phyloP scores from a whole-genome alignment of 345 rosid genomes.

The Jatropha curcas region DNA sequence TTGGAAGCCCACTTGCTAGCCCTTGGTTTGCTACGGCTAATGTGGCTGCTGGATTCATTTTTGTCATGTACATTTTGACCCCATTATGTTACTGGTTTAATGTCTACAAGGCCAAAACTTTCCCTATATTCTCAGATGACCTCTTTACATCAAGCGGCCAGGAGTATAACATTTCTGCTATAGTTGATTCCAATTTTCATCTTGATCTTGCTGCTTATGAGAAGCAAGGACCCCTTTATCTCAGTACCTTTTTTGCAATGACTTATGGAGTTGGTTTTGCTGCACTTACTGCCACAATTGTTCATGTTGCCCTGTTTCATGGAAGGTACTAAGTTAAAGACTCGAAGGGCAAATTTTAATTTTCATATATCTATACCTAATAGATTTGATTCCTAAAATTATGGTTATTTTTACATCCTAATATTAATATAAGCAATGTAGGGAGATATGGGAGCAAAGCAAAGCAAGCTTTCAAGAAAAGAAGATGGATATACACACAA shows the following conservation, averaged over 20 bases:
- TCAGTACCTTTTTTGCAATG: constrained; percentile 83
- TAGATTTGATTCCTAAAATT: no score
- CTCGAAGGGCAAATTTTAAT: not conserved
- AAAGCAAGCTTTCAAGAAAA: constrained; percentile 67
- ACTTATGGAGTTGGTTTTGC: constrained; percentile 93
- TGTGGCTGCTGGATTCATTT: constrained; percentile 71
- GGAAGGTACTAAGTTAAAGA: constrained; percentile 59
- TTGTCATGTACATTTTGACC: constrained; percentile 72
- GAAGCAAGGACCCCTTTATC: constrained; percentile 75
- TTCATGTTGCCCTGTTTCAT: constrained; percentile 83
- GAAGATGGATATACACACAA: constrained; percentile 70
- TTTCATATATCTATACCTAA: no score
- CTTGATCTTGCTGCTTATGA: constrained; percentile 75
- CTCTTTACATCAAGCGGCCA: constrained; percentile 71
- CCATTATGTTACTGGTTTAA: constrained; percentile 80
- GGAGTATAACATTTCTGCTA: constrained; percentile 70
- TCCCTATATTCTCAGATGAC: constrained; percentile 76
- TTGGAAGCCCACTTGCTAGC: constrained; percentile 98
- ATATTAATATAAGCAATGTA: no score
- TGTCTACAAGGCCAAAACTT: constrained; percentile 74
- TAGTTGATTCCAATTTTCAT: constrained; percentile 69
- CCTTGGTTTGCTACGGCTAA: constrained; percentile 99
- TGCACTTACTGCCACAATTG: constrained; percentile 76
- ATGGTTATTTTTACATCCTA: no score
- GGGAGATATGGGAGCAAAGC: constrained; percentile 93